Conservation (phyloP, 768 basidiomycete species). For the Chalciporus piperatus region DNA sequence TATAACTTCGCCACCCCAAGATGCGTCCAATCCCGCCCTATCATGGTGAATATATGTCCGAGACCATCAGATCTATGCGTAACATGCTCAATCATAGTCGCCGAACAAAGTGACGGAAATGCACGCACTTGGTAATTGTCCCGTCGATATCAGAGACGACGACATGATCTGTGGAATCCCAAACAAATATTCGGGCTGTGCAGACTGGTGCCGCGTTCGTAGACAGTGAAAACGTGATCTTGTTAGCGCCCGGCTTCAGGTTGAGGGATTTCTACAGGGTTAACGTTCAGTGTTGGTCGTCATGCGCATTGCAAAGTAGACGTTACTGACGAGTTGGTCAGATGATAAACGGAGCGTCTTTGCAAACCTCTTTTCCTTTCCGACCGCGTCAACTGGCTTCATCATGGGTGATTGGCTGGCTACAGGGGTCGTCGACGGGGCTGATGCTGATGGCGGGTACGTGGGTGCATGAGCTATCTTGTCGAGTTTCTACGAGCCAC, state of each 20-base stretch:
- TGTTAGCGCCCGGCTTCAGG: conserved; percentile 83
- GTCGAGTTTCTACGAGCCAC: conserved; percentile 10
- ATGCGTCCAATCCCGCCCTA: conserved; percentile 98
- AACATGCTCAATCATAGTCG: background rate
- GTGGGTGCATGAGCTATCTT: conserved; percentile 1
- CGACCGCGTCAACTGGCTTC: conserved; percentile 22
- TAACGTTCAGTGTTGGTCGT: background rate
- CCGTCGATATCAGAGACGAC: conserved; percentile 98
- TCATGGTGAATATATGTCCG: conserved; percentile 96
- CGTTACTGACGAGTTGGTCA: conserved; percentile 76
- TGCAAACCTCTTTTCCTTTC: conserved; percentile 60
- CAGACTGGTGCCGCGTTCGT: conserved; percentile 80
- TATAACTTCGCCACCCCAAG: conserved; percentile 95
- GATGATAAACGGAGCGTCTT: conserved; percentile 93
- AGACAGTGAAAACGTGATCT: conserved; percentile 90
- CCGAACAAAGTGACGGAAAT: background rate
- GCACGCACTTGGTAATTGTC: conserved; percentile 91
- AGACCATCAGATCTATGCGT: conserved; percentile 81
- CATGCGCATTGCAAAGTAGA: background rate
- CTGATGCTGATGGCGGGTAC: conserved; percentile 39
- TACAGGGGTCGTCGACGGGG: conserved; percentile 45
- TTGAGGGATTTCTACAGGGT: conserved; percentile 71
- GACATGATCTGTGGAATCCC: conserved; percentile 88
- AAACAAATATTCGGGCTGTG: conserved; percentile 90
- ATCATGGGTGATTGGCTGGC: conserved; percentile 18